These are phyloP conservation scores for Trichopus zeylanicus DNA, from an alignment of 116 monocot species.

Conservation along the genomic window DNA sequence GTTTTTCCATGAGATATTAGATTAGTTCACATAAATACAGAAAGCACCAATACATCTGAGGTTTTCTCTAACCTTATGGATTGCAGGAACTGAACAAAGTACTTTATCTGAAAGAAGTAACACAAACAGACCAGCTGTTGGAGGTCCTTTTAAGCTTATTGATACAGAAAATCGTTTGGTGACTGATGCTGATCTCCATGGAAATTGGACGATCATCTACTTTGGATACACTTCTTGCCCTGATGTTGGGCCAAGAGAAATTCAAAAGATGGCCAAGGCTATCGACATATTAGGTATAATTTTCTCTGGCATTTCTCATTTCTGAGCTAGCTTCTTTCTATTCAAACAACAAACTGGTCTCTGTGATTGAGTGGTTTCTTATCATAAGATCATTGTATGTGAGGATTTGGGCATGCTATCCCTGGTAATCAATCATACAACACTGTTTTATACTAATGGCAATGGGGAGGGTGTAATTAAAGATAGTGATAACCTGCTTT, in stretches of 20 bases:
- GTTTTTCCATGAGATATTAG: no score
- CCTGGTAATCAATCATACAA: no score
- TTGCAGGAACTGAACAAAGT: conserved; percentile 35
- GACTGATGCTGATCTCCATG: conserved; percentile 59
- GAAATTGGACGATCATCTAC: conserved; percentile 88
- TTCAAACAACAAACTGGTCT: not conserved
- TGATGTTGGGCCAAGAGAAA: conserved; percentile 77
- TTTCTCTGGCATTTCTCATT: conserved; percentile 16
- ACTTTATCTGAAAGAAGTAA: conserved; percentile 15
- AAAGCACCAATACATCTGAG: no score
- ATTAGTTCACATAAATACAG: no score
- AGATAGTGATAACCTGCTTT: no score
- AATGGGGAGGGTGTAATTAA: no score
- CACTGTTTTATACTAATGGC: no score
- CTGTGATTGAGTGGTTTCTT: not conserved
- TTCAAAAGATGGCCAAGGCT: conserved; percentile 70
- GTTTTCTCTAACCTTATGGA: no score
- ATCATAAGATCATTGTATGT: not conserved
- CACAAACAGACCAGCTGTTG: conserved; percentile 65
- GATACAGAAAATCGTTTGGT: conserved; percentile 64
- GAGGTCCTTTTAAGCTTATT: conserved; percentile 77
- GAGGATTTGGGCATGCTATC: no score
- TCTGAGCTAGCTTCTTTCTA: not conserved
- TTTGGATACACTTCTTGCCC: conserved; percentile 96
- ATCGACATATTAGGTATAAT: conserved; percentile 64